Evolutionary conservation across 768 basidiomycete genomes (phyloP).

Genomic region (Cystobasidium tubakii): DNA sequence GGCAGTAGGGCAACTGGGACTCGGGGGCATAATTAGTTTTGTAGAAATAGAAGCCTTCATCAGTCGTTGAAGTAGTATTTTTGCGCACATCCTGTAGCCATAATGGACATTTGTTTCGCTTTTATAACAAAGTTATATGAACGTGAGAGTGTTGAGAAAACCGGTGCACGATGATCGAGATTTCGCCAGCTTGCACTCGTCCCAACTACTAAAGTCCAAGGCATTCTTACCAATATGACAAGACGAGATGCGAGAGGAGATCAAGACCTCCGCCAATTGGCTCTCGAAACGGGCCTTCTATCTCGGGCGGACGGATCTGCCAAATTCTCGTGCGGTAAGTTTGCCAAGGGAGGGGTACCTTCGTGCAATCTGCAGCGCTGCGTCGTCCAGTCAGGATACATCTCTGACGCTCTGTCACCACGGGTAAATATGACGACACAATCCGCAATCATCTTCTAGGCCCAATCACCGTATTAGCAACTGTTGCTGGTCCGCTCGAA

Average conservation of each 20-base stretch:
- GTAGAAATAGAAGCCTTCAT: neutral
- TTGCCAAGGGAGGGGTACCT: constrained; percentile 4
- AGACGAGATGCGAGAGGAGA: neutral
- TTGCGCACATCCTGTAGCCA: neutral
- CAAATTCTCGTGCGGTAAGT: constrained; percentile 49
- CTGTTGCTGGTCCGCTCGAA: constrained; percentile 51
- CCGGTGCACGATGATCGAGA: too few species aligned
- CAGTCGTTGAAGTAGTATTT: neutral
- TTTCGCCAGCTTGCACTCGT: neutral
- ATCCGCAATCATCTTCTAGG: too few species aligned
- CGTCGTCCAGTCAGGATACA: too few species aligned
- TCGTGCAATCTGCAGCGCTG: neutral
- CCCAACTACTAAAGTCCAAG: neutral
- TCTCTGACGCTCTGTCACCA: too few species aligned
- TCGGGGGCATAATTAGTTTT: neutral
- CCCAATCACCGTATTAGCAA: constrained; percentile 48
- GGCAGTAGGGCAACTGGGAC: neutral
- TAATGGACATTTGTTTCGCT: neutral
- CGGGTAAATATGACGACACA: too few species aligned
- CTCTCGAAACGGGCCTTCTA: constrained; percentile 44
- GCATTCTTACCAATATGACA: neutral
- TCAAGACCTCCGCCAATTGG: constrained; percentile 16
- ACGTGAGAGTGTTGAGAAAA: too few species aligned
- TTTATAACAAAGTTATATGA: too few species aligned
- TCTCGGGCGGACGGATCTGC: constrained; percentile 51